Conservation (phyloP, 805 yeast species). For the Tetrapisispora pingtungensis region DNA sequence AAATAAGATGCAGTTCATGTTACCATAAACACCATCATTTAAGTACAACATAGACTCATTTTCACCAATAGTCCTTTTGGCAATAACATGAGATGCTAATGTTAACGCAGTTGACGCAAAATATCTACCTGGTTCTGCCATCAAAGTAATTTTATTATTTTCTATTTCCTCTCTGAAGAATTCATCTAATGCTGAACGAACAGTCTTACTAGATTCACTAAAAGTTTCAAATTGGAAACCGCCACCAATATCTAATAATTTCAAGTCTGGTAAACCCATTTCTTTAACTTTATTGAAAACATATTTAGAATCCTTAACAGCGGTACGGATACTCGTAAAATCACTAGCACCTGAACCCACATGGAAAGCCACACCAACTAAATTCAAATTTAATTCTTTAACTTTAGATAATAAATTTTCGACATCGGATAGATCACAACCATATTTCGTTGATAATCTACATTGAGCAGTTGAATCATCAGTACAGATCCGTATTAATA, state of each 20-base stretch:
- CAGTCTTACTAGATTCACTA: constrained; percentile 44
- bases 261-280: constrained; percentile 38
- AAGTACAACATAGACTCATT: constrained; percentile 64
- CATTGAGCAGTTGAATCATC: constrained; percentile 86
- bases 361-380: constrained; percentile 88
- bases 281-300: constrained; percentile 46
- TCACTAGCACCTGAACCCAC: constrained; percentile 91
- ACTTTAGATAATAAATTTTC: constrained; percentile 51
- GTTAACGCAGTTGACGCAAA: constrained; percentile 80
- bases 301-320: constrained; percentile 57
- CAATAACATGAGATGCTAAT: constrained; percentile 73
- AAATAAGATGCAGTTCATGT: constrained; percentile 83
- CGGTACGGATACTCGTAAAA: constrained; percentile 52
- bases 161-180: constrained; percentile 42
- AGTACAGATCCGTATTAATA: constrained; percentile 74
- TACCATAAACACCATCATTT: constrained; percentile 94
- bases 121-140: constrained; percentile 93
- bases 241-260: constrained; percentile 80
- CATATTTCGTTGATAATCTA: constrained; percentile 79
- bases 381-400: constrained; percentile 46
- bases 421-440: constrained; percentile 56
- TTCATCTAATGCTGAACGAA: constrained; percentile 44
- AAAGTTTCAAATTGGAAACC: constrained; percentile 70
- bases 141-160: constrained; percentile 29
- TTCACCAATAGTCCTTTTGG: constrained; percentile 46